Percentiles rank a stretch among this genome's conserved stretches.
Conservation (phyloP, 306 rosid species). For the Castanospermum australe region DNA sequence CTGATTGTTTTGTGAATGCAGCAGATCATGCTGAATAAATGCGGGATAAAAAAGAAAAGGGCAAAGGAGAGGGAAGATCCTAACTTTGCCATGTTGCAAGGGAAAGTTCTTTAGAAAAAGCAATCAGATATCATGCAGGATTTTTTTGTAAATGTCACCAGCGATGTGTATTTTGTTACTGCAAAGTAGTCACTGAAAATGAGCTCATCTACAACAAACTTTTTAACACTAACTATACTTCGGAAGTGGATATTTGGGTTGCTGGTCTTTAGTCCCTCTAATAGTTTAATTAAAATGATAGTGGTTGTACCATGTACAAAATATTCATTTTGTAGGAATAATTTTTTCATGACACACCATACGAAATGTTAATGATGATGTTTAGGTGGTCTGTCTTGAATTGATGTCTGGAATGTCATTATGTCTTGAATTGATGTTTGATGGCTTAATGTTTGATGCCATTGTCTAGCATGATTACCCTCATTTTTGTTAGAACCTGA, state of each 20-base stretch:
- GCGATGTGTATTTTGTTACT: neutral
- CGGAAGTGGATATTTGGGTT: too few species aligned
- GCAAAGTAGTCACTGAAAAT: neutral
- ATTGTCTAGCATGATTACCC: too few species aligned
- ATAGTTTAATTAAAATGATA: too few species aligned
- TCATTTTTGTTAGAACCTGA: too few species aligned
- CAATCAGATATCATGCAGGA: neutral
- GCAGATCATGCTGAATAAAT: neutral
- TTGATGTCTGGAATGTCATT: neutral
- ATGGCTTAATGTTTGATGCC: too few species aligned
- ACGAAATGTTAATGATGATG: neutral
- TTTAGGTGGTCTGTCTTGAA: neutral
- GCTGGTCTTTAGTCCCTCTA: too few species aligned
- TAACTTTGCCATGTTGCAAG: neutral
- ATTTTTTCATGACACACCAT: slow-evolving; percentile 9
- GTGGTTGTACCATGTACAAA: too few species aligned
- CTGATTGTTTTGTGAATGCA: neutral
- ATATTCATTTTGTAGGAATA: slow-evolving; percentile 27
- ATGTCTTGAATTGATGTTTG: too few species aligned
- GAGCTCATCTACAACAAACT: too few species aligned
- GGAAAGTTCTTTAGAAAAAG: neutral
- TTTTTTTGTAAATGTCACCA: neutral
- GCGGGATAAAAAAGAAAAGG: neutral
- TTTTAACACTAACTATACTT: too few species aligned
- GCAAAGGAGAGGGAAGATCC: neutral